Evolutionary conservation across 2,329 filamentous ascomycete species (phyloP).

Genomic region (Neonectria neomacrospora): DNA sequence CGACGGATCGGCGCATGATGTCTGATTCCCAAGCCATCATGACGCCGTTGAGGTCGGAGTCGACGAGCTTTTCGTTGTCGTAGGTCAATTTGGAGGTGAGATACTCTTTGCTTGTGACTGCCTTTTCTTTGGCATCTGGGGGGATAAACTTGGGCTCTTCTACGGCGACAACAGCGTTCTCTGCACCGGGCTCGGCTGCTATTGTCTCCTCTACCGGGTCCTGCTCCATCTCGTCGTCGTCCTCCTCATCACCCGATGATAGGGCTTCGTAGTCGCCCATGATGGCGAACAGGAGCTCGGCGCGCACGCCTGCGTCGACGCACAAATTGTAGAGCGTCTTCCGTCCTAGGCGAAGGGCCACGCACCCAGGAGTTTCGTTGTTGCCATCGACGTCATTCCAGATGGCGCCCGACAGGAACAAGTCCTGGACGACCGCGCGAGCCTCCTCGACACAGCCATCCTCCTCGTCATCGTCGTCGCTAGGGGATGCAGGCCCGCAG

Average conservation of each 20-base stretch:
- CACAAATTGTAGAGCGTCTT: conserved; percentile 80
- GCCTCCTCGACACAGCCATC: conserved; percentile 67
- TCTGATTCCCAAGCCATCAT: conserved; percentile 95
- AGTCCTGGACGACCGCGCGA: conserved; percentile 74
- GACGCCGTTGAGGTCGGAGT: conserved; percentile 81
- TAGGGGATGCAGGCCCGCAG: conserved; percentile 60
- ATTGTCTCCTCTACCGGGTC: conserved; percentile 56
- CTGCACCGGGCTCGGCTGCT: conserved; percentile 48
- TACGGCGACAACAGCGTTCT: conserved; percentile 46
- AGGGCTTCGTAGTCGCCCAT: conserved; percentile 85
- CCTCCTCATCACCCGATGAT: conserved; percentile 64
- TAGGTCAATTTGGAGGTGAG: conserved; percentile 75
- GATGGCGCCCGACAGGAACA: conserved; percentile 90
- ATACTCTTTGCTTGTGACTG: conserved; percentile 74
- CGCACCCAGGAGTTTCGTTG: conserved; percentile 90
- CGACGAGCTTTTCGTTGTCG: conserved; percentile 74
- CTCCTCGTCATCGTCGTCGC: conserved; percentile 46
- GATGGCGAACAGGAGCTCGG: conserved; percentile 85
- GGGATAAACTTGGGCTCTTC: conserved; percentile 47
- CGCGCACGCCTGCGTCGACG: conserved; percentile 89
- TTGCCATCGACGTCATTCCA: conserved; percentile 95
- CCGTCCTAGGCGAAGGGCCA: conserved; percentile 78
- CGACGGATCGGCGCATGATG: conserved; percentile 84
- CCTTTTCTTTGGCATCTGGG: conserved; percentile 52
- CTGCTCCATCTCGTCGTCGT: conserved; percentile 60